Percentiles rank a stretch among this genome's conserved stretches.
Evolutionary conservation across 106 monocot species (phyloP).

Genomic region (Acorus calamus): DNA sequence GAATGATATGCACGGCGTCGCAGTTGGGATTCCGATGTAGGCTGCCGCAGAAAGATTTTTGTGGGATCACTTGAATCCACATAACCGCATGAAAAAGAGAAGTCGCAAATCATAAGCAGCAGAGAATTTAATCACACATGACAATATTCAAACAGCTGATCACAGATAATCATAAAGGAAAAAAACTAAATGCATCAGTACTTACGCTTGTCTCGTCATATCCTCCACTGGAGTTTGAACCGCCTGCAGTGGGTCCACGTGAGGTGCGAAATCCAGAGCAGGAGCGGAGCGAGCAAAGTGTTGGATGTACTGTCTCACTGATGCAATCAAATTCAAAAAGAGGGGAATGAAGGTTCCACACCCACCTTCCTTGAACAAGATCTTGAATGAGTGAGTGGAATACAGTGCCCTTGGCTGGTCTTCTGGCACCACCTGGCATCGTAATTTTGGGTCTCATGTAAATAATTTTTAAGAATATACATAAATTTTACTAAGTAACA

Average conservation of each 20-base stretch:
- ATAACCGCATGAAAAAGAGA: constrained; percentile 37
- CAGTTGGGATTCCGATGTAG: constrained; percentile 58
- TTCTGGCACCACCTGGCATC: constrained; percentile 69
- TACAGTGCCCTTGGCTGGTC: constrained; percentile 71
- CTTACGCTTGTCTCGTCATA: constrained; percentile 95
- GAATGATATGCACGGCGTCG: constrained; percentile 68
- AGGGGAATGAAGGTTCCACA: constrained; percentile 92
- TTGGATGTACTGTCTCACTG: constrained; percentile 76
- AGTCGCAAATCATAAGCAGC: not conserved
- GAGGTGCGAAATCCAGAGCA: constrained; percentile 6
- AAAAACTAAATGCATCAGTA: not conserved
- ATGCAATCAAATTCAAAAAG: constrained; percentile 73
- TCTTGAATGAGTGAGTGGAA: constrained; percentile 92
- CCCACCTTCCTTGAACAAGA: constrained; percentile 94
- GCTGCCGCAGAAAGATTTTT: constrained; percentile 89
- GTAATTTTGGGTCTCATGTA: too few species aligned
- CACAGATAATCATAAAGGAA: too few species aligned
- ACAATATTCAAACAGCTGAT: not conserved
- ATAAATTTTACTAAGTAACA: not conserved
- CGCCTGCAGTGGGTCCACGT: constrained; percentile 70
- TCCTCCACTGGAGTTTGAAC: constrained; percentile 89
- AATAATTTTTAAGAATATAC: not conserved
- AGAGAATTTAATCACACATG: not conserved
- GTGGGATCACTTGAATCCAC: constrained; percentile 96
- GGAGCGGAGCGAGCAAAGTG: constrained; percentile 20